Percentiles rank a stretch among this genome's conserved stretches.
These are phyloP conservation scores for Zygoascus sp. DNA, from an alignment of 1,139 yeast genomes.

Conservation along the genomic window DNA sequence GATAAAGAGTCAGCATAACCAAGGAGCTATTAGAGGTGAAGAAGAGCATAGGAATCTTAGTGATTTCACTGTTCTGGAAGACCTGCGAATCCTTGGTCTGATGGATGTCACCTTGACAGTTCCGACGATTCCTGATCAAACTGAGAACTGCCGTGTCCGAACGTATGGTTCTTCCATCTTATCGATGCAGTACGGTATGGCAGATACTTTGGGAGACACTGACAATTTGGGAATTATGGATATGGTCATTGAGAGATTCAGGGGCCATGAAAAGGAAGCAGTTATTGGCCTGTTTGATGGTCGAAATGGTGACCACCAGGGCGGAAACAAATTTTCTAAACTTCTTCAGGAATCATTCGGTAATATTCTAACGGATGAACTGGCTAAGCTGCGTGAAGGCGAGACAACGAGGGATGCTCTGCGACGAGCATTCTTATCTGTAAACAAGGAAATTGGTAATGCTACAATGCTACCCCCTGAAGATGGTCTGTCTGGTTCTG, in stretches of 20 bases:
- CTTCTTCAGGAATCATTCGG: conserved; percentile 72
- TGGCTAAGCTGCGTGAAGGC: conserved; percentile 46
- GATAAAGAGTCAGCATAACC: conserved; percentile 60
- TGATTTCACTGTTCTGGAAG: conserved; percentile 68
- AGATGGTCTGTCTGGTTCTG: conserved; percentile 32
- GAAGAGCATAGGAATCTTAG: conserved; percentile 51
- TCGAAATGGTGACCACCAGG: conserved; percentile 45
- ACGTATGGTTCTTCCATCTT: conserved; percentile 85
- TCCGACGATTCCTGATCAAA: conserved; percentile 79
- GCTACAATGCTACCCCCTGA: conserved; percentile 33
- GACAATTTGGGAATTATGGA: conserved; percentile 73
- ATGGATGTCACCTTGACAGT: conserved; percentile 95
- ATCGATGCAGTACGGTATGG: conserved; percentile 81
- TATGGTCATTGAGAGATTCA: conserved; percentile 78
- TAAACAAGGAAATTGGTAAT: conserved; percentile 77
- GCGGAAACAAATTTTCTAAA: conserved; percentile 60
- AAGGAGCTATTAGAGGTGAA: conserved; percentile 25
- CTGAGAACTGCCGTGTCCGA: conserved; percentile 76
- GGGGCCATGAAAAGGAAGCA: conserved; percentile 72
- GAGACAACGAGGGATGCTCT: conserved; percentile 60
- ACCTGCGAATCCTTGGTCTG: conserved; percentile 71
- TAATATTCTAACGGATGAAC: conserved; percentile 57
- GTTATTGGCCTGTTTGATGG: conserved; percentile 88
- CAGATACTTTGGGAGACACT: conserved; percentile 75
- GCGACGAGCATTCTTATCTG: conserved; percentile 67